A percentile compares a stretch with the other conserved stretches of the same genome.
phyloP scores from a whole-genome alignment of 306 rosid species.

The Ceratonia siliqua region DNA sequence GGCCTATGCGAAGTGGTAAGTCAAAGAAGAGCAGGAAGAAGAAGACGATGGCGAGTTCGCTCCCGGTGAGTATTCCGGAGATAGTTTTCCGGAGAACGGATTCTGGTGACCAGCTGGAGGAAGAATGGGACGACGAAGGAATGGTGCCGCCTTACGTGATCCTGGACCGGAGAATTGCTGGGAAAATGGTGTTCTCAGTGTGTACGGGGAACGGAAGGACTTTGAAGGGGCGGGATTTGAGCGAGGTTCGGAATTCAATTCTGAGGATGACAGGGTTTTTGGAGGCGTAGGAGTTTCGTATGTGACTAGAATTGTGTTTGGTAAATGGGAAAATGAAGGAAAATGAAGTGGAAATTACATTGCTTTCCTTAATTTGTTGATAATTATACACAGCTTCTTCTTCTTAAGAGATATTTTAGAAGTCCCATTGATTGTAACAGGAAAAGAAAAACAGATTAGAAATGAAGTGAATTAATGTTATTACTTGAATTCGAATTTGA shows the following conservation, averaged over 20 bases:
- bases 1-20: neutral
- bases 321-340: neutral
- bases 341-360: neutral
- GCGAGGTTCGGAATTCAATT: constrained; percentile 67
- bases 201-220: constrained; percentile 68
- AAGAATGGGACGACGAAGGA: constrained; percentile 41
- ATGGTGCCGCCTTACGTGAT: constrained; percentile 68
- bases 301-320: neutral
- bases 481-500: neutral
- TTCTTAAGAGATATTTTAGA: neutral
- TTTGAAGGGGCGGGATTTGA: constrained; percentile 69
- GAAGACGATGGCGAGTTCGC: constrained; percentile 31
- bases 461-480: neutral
- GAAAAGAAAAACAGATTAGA: neutral
- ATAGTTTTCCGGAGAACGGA: neutral
- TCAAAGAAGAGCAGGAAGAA: neutral
- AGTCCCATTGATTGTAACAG: constrained; percentile 16
- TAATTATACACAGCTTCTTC: too few relatives aligned
- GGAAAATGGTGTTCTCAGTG: constrained; percentile 62
- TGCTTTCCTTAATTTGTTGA: neutral
- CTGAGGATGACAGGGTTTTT: constrained; percentile 76
- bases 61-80: constrained; percentile 58
- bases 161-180: constrained; percentile 42
- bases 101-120: constrained; percentile 31
- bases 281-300: constrained; percentile 41